A percentile compares a stretch with the other conserved stretches of the same genome.
phyloP scores from a whole-genome alignment of 164 flowering plant genomes.

The Umbellularia californica region DNA sequence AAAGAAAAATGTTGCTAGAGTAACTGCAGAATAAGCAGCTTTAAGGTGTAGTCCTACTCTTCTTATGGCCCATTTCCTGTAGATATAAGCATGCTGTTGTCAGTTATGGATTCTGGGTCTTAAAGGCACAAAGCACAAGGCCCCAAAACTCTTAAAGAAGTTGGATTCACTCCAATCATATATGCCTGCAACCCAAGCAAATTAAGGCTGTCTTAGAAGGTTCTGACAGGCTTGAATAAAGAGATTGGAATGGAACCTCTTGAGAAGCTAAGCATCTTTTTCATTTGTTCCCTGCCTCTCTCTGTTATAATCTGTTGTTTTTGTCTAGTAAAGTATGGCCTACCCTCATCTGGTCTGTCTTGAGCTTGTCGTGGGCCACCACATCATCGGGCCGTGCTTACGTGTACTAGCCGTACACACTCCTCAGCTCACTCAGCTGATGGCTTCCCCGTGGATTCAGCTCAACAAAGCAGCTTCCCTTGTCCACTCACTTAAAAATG shows the following conservation, averaged over 20 bases:
- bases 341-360: slow-evolving; percentile 13
- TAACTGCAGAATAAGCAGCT: slow-evolving; percentile 15
- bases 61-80: slow-evolving; percentile 39
- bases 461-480: not conserved
- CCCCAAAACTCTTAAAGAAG: slow-evolving; percentile 42
- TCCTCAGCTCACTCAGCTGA: slow-evolving; percentile 1
- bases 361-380: slow-evolving; percentile 24
- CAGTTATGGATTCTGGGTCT: slow-evolving; percentile 28
- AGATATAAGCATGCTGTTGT: slow-evolving; percentile 28
- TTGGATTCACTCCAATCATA: slow-evolving; percentile 69
- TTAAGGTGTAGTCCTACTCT: slow-evolving; percentile 22
- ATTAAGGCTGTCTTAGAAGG: slow-evolving; percentile 61
- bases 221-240: slow-evolving; percentile 66
- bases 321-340: slow-evolving; percentile 44
- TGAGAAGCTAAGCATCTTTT: slow-evolving; percentile 81
- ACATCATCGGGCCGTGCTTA: slow-evolving; percentile 25
- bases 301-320: slow-evolving; percentile 30
- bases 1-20: slow-evolving; percentile 1
- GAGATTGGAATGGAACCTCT: slow-evolving; percentile 49
- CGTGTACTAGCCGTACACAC: slow-evolving; percentile 10
- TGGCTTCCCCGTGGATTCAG: not conserved
- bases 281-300: slow-evolving; percentile 32
- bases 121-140: slow-evolving; percentile 43
- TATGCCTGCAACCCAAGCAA: slow-evolving; percentile 57
- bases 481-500: not conserved